These are phyloP conservation scores for Parastagonospora nodorum DNA, from an alignment of 2,329 filamentous ascomycete species.

Conservation along the genomic window DNA sequence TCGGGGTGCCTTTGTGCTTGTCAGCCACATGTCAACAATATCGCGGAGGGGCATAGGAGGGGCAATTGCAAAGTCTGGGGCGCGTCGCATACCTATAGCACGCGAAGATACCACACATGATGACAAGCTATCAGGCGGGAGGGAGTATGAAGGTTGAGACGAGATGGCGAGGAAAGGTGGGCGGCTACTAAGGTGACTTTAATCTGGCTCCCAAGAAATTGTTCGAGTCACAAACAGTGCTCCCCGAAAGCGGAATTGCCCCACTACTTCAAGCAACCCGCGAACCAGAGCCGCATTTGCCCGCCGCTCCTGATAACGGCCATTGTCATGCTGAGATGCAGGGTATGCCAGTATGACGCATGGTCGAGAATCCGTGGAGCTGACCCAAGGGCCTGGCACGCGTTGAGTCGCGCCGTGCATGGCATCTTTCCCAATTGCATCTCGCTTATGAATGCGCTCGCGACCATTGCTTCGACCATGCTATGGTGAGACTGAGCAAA, in stretches of 20 bases:
- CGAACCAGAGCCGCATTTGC: constrained; percentile 22
- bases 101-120: constrained; percentile 96
- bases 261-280: constrained; percentile 21
- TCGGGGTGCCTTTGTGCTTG: constrained; percentile 71
- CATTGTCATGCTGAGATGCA: constrained; percentile 13
- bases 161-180: constrained; percentile 9
- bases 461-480: constrained; percentile 9
- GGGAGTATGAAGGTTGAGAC: constrained; percentile 7
- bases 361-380: constrained; percentile 13
- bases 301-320: constrained; percentile 10
- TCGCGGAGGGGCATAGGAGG: constrained; percentile 25
- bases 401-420: constrained; percentile 10
- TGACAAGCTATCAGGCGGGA: constrained; percentile 42
- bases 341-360: constrained; percentile 20
- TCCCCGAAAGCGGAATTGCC: constrained; percentile 23
- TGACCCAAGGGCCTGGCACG: constrained; percentile 8
- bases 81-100: constrained; percentile 72
- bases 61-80: constrained; percentile 26
- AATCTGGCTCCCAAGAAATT: constrained; percentile 22
- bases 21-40: constrained; percentile 34
- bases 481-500: neutral
- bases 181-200: constrained; percentile 15
- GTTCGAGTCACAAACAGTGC: constrained; percentile 22
- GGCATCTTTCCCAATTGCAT: constrained; percentile 9
- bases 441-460: constrained; percentile 19